Evolutionary conservation across 83 land plant species (phyloP).

Genomic region (Picea abies): DNA sequence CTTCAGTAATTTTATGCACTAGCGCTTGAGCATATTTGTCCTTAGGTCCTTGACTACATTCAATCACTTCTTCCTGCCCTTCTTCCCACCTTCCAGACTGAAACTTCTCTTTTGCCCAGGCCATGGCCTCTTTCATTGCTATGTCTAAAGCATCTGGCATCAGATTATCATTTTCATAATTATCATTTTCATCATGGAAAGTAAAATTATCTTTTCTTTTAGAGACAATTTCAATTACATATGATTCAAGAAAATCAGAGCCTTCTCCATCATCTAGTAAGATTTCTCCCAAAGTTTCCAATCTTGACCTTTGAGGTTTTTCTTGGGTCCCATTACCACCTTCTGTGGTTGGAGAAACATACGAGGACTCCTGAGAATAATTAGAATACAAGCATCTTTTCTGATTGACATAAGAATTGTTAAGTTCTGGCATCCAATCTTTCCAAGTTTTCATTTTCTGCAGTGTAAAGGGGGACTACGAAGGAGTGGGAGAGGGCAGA

Average conservation of each 20-base stretch:
- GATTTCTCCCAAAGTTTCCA: background rate
- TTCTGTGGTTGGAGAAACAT: background rate
- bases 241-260: slow-evolving; percentile 6
- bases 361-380: background rate
- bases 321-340: slow-evolving; percentile 5
- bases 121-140: slow-evolving; percentile 19
- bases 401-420: background rate
- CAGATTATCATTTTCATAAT: slow-evolving; percentile 1
- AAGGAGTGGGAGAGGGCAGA: too few relatives aligned
- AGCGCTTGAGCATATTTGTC: background rate
- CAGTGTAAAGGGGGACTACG: background rate
- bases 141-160: slow-evolving; percentile 5
- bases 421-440: slow-evolving; percentile 1
- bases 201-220: background rate
- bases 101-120: slow-evolving; percentile 19
- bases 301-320: background rate
- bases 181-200: background rate
- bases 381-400: background rate
- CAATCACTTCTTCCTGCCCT: background rate
- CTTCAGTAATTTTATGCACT: background rate
- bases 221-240: slow-evolving; percentile 1
- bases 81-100: slow-evolving; percentile 4
- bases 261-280: background rate
- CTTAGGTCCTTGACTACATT: background rate
- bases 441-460: slow-evolving; percentile 6